phyloP scores from a whole-genome alignment of 257 asterid genomes.

The Rubia yunnanensis region DNA sequence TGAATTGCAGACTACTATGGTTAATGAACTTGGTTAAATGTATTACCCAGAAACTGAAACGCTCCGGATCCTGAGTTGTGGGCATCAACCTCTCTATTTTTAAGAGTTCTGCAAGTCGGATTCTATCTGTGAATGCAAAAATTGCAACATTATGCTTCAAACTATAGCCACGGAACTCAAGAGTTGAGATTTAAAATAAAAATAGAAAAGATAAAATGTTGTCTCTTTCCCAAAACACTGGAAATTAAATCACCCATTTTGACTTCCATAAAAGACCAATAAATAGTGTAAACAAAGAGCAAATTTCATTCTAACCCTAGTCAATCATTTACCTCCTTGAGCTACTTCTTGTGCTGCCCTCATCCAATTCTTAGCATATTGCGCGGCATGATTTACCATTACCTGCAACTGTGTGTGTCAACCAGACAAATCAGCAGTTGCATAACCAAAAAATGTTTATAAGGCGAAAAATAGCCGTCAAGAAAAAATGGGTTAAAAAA shows the following conservation, averaged over 20 bases:
- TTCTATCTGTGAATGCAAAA: slow-evolving; percentile 45
- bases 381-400: slow-evolving; percentile 55
- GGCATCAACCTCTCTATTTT: slow-evolving; percentile 94
- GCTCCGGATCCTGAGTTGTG: slow-evolving; percentile 65
- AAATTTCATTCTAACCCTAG: background rate
- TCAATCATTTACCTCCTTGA: slow-evolving; percentile 49
- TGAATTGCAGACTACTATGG: background rate
- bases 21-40: slow-evolving; percentile 12
- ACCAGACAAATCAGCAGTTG: slow-evolving; percentile 15
- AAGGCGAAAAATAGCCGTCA: background rate
- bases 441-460: background rate
- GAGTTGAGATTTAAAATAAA: background rate
- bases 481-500: background rate
- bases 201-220: background rate
- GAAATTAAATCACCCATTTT: background rate
- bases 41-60: slow-evolving; percentile 93
- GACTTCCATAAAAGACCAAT: background rate
- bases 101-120: slow-evolving; percentile 68
- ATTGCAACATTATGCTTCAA: background rate
- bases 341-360: slow-evolving; percentile 73
- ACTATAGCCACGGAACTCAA: background rate
- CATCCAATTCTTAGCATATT: slow-evolving; percentile 65
- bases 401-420: slow-evolving; percentile 50
- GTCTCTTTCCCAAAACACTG: background rate
- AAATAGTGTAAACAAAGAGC: background rate